Evolutionary conservation across 2,329 filamentous ascomycete genomes (phyloP).

Genomic region (Dendrostoma leiphaemia): DNA sequence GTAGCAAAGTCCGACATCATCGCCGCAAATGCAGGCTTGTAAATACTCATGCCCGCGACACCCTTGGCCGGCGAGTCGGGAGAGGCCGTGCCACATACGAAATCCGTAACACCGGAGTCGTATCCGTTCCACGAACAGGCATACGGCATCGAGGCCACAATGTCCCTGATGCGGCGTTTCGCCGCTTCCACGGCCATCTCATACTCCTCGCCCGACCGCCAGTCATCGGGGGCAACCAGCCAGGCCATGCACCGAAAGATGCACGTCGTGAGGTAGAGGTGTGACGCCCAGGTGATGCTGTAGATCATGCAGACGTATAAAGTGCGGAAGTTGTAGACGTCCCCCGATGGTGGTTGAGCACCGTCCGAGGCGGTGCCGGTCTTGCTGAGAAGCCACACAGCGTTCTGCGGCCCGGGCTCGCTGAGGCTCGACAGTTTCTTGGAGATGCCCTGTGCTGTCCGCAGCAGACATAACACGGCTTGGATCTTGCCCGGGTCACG

Average conservation of each 20-base stretch:
- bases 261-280: conserved; percentile 24
- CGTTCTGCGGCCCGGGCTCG: conserved; percentile 1
- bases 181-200: conserved; percentile 19
- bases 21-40: conserved; percentile 21
- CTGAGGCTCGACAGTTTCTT: conserved; percentile 5
- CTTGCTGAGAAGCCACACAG: not conserved
- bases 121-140: conserved; percentile 23
- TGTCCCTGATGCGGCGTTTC: conserved; percentile 20
- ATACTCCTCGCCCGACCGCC: conserved; percentile 19
- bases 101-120: conserved; percentile 17
- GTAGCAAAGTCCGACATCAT: conserved; percentile 22
- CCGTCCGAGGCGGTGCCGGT: conserved; percentile 2
- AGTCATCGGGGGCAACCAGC: conserved; percentile 22
- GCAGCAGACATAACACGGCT: conserved; percentile 1
- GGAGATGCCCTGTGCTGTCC: conserved; percentile 5
- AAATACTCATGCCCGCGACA: conserved; percentile 21
- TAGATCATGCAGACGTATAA: conserved; percentile 21
- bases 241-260: conserved; percentile 23
- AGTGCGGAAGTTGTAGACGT: conserved; percentile 22
- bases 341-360: conserved; percentile 10
- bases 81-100: conserved; percentile 18
- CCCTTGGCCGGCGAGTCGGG: conserved; percentile 20
- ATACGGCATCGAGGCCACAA: conserved; percentile 20
- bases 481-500: conserved; percentile 6
- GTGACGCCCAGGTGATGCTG: conserved; percentile 21